phyloP scores from a whole-genome alignment of 1,284 basidiomycete genomes.

The Papiliotrema flavescens region DNA sequence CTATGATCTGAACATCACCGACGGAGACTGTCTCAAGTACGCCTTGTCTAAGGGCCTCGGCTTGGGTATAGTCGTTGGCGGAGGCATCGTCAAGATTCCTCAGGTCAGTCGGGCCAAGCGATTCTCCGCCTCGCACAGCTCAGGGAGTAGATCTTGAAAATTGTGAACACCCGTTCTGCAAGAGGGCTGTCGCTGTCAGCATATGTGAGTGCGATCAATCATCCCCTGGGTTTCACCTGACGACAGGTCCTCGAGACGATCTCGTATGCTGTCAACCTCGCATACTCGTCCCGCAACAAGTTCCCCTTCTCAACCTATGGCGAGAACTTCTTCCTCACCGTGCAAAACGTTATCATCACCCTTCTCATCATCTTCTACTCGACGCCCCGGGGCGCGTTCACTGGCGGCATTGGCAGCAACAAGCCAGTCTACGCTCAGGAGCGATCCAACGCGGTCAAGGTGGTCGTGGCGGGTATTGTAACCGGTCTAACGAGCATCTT shows the following conservation, averaged over 20 bases:
- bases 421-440: background rate
- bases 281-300: constrained; percentile 75
- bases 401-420: constrained; percentile 4
- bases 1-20: constrained; percentile 79
- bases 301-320: constrained; percentile 96
- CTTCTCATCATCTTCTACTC: constrained; percentile 67
- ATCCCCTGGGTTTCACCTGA: background rate
- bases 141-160: constrained; percentile 28
- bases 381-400: constrained; percentile 5
- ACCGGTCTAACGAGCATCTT: constrained; percentile 51
- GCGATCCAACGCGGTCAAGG: constrained; percentile 2
- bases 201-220: constrained; percentile 53
- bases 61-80: constrained; percentile 86
- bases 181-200: constrained; percentile 76
- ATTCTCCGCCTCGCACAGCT: constrained; percentile 55
- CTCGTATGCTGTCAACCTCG: constrained; percentile 77
- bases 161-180: constrained; percentile 64
- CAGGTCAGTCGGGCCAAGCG: constrained; percentile 55
- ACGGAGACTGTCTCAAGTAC: constrained; percentile 82
- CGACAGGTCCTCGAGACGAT: constrained; percentile 67
- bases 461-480: constrained; percentile 49
- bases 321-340: constrained; percentile 81
- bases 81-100: constrained; percentile 92
- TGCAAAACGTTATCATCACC: constrained; percentile 79
- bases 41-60: constrained; percentile 89